A percentile compares a stretch with the other conserved stretches of the same genome.
Conservation (phyloP, 225 moss, liverwort and hornwort species). For the Takakia lepidozioides region DNA sequence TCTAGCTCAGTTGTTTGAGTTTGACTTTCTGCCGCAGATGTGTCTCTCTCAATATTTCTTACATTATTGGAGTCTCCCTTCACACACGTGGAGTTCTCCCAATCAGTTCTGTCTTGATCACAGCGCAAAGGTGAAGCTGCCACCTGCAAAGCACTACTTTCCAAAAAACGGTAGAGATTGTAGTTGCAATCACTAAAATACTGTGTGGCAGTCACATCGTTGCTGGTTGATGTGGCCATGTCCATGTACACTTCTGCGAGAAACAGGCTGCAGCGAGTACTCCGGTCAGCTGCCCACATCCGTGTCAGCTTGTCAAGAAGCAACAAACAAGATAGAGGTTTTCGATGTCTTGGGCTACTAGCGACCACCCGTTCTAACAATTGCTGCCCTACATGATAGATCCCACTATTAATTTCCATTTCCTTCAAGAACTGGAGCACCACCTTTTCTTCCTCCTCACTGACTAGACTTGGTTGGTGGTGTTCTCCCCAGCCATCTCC, state of each 20-base stretch:
- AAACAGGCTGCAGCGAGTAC: slow-evolving; percentile 68
- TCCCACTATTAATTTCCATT: slow-evolving; percentile 62
- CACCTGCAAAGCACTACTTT: slow-evolving; percentile 43
- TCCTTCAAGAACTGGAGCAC: slow-evolving; percentile 70
- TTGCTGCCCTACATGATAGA: slow-evolving; percentile 64
- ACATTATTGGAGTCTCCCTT: no score
- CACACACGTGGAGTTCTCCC: neutral
- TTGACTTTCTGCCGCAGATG: neutral
- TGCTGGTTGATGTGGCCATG: slow-evolving; percentile 56
- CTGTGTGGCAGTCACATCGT: slow-evolving; percentile 34
- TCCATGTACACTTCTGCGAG: slow-evolving; percentile 93
- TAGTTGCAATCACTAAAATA: slow-evolving; percentile 71
- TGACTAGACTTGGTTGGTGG: slow-evolving; percentile 20
- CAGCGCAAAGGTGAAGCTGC: no score
- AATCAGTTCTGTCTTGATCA: neutral
- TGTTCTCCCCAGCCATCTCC: slow-evolving; percentile 13
- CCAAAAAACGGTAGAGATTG: slow-evolving; percentile 75
- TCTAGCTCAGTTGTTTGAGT: no score
- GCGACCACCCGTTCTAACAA: slow-evolving; percentile 72
- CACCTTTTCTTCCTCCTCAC: slow-evolving; percentile 46
- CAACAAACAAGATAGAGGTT: slow-evolving; percentile 61
- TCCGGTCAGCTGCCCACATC: slow-evolving; percentile 70
- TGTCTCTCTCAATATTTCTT: no score
- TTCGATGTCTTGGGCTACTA: slow-evolving; percentile 46
- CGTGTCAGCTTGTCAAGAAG: slow-evolving; percentile 72